Evolutionary conservation across 306 rosid genomes (phyloP).

Genomic region (Aeschynomene evenia): DNA sequence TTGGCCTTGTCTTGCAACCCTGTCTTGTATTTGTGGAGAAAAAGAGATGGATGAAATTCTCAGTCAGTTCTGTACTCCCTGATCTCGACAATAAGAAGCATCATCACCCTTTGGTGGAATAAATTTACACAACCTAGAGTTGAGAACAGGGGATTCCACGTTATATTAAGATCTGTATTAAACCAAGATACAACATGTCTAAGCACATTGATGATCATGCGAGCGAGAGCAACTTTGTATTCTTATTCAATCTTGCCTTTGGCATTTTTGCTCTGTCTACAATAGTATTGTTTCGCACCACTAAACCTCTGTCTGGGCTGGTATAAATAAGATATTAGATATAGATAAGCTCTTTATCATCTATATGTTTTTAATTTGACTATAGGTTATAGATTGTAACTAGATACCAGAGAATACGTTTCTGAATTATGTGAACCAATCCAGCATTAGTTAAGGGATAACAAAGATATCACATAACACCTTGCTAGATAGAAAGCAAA

Average conservation of each 20-base stretch:
- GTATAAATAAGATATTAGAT: not conserved
- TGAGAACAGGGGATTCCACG: not conserved
- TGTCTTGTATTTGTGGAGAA: conserved; percentile 50
- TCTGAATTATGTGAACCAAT: too few species aligned
- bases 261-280: not conserved
- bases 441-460: too few species aligned
- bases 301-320: not conserved
- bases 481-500: too few species aligned
- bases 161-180: not conserved
- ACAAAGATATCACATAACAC: not conserved
- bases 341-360: not conserved
- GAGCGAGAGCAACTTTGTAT: not conserved
- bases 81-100: conserved; percentile 44
- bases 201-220: not conserved
- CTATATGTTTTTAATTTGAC: conserved; percentile 16
- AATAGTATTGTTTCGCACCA: not conserved
- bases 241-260: not conserved
- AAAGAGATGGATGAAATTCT: conserved; percentile 66
- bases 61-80: conserved; percentile 45
- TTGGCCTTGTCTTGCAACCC: conserved; percentile 66
- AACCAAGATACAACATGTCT: not conserved
- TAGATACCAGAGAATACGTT: not conserved
- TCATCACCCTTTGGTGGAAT: conserved; percentile 19
- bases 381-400: not conserved
- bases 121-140: not conserved